phyloP scores from a whole-genome alignment of 1,284 basidiomycete genomes.

The Melanopsichium pennsylvanicum region DNA sequence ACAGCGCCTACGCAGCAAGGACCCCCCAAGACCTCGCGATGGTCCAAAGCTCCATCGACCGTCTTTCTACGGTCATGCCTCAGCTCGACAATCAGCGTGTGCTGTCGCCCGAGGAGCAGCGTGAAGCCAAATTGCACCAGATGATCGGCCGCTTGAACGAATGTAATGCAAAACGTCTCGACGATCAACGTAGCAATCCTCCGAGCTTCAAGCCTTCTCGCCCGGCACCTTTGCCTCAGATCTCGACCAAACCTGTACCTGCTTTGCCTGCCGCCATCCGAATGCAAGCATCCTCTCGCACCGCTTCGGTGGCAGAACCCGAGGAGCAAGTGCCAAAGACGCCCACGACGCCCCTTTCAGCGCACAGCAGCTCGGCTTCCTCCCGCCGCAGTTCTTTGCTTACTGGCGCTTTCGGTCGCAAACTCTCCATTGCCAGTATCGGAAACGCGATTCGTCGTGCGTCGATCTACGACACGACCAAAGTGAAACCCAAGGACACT shows the following conservation, averaged over 20 bases:
- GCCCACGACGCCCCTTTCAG: slow-evolving; percentile 14
- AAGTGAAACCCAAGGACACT: slow-evolving; percentile 18
- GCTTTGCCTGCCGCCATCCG: no score
- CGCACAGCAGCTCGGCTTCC: slow-evolving; percentile 11
- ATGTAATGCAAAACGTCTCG: slow-evolving; percentile 29
- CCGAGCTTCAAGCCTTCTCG: slow-evolving; percentile 22
- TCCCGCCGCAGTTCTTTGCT: slow-evolving; percentile 20
- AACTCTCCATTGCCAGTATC: slow-evolving; percentile 37
- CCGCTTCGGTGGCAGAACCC: background rate
- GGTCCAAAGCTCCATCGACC: slow-evolving; percentile 49
- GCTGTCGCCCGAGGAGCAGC: slow-evolving; percentile 31
- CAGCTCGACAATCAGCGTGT: slow-evolving; percentile 49
- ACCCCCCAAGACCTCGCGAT: slow-evolving; percentile 48
- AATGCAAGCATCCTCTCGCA: background rate
- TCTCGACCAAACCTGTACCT: background rate
- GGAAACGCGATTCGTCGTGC: slow-evolving; percentile 30
- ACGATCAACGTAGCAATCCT: slow-evolving; percentile 44
- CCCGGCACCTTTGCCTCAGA: slow-evolving; percentile 13
- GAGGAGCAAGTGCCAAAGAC: slow-evolving; percentile 13
- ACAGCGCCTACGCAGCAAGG: slow-evolving; percentile 44
- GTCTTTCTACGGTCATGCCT: slow-evolving; percentile 46
- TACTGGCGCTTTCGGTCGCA: slow-evolving; percentile 18
- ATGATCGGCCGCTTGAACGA: slow-evolving; percentile 29
- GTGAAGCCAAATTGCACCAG: slow-evolving; percentile 26
- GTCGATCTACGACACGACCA: slow-evolving; percentile 32